phyloP scores from a whole-genome alignment of 1,284 basidiomycete species.

The Ustilago cynodontis region DNA sequence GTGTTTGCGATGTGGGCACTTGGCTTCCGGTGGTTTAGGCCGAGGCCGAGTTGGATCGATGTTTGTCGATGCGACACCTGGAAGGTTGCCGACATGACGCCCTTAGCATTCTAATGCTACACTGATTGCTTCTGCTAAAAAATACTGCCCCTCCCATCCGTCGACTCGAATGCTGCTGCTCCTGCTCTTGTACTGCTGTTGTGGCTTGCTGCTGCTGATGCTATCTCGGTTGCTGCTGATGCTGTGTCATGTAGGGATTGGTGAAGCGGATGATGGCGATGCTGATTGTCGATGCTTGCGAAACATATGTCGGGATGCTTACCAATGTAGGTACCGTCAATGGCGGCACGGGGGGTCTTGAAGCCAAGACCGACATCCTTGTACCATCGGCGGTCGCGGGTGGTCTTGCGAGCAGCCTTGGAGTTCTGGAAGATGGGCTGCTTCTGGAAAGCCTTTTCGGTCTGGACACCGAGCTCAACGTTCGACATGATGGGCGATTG shows the following conservation, averaged over 20 bases:
- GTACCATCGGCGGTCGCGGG: constrained; percentile 98
- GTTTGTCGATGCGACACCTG: background rate
- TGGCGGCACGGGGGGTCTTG: constrained; percentile 90
- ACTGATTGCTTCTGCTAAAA: background rate
- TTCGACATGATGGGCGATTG: constrained; percentile 65
- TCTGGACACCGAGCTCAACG: constrained; percentile 69
- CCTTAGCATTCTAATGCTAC: background rate
- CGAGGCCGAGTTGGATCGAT: too few species aligned
- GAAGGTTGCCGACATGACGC: too few species aligned
- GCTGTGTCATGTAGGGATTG: background rate
- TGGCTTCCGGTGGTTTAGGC: too few species aligned
- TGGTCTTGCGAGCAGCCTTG: constrained; percentile 90
- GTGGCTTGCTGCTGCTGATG: background rate
- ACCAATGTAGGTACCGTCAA: constrained; percentile 94
- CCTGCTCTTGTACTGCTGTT: background rate
- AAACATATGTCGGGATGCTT: constrained; percentile 36
- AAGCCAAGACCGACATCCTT: constrained; percentile 75
- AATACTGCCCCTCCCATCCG: background rate
- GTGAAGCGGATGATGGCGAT: constrained; percentile 1
- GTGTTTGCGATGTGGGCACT: too few species aligned
- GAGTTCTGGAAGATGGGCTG: constrained; percentile 98
- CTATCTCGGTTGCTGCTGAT: background rate
- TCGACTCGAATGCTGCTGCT: background rate
- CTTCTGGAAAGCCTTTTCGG: constrained; percentile 78
- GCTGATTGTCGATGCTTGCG: background rate